These are phyloP conservation scores for Sugiyamaella sp. DNA, from an alignment of 1,139 yeast genomes.

Conservation along the genomic window DNA sequence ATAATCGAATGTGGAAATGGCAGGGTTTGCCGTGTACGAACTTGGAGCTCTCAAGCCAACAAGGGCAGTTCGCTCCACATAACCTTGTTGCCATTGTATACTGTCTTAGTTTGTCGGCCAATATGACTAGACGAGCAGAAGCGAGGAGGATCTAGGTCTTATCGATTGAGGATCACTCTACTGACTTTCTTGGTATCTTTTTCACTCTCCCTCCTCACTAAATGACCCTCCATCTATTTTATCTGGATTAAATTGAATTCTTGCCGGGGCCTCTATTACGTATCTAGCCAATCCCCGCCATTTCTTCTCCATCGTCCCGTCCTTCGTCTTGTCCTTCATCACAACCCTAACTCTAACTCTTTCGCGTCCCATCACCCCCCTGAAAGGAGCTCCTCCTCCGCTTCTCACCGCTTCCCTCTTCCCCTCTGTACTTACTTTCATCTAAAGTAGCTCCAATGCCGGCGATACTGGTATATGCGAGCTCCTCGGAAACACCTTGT, in stretches of 20 bases:
- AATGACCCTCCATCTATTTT: too few relatives aligned
- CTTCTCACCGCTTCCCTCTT: not conserved
- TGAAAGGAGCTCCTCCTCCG: not conserved
- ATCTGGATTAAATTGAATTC: too few relatives aligned
- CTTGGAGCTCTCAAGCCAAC: too few relatives aligned
- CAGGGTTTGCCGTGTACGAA: not conserved
- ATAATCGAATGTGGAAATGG: not conserved
- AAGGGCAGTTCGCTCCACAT: too few relatives aligned
- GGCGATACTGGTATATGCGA: not conserved
- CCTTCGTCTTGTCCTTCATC: not conserved
- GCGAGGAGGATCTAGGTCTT: too few relatives aligned
- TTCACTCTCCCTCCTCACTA: too few relatives aligned
- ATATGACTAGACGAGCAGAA: too few relatives aligned
- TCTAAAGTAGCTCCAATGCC: slow-evolving; percentile 7
- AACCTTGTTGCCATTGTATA: not conserved
- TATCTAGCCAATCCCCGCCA: too few relatives aligned
- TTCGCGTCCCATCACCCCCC: not conserved
- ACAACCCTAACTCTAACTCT: not conserved
- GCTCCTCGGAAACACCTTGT: not conserved
- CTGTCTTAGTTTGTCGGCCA: not conserved
- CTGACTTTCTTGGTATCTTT: too few relatives aligned
- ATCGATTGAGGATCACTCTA: too few relatives aligned
- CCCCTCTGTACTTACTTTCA: slow-evolving; percentile 10
- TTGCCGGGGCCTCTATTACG: too few relatives aligned
- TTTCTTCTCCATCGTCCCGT: not conserved